These are phyloP conservation scores for Xylaria longipes DNA, from an alignment of 495 filamentous ascomycete species.

Conservation along the genomic window DNA sequence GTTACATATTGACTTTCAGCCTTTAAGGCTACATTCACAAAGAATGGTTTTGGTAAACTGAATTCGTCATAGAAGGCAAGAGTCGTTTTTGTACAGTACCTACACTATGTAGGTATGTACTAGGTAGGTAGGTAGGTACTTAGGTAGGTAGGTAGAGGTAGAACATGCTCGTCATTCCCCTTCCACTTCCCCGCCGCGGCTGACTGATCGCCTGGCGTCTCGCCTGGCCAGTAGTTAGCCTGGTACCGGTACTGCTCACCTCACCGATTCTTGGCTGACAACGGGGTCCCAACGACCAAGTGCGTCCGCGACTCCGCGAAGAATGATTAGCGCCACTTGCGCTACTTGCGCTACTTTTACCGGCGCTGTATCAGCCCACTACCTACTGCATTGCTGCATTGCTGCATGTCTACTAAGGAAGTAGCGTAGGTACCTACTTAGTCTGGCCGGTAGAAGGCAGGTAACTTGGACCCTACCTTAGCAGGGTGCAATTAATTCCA, in stretches of 20 bases:
- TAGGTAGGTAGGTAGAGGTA: neutral
- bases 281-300: neutral
- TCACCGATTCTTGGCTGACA: slow-evolving; percentile 10
- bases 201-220: neutral
- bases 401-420: no score
- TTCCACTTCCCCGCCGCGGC: slow-evolving; percentile 5
- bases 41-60: neutral
- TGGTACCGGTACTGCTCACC: slow-evolving; percentile 8
- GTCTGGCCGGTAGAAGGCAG: neutral
- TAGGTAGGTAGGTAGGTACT: no score
- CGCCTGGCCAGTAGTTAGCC: no score
- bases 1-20: neutral
- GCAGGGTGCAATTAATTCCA: slow-evolving; percentile 15
- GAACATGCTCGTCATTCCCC: neutral
- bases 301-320: neutral
- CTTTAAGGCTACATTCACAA: neutral
- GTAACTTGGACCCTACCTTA: no score
- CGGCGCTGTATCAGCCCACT: slow-evolving; percentile 10
- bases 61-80: neutral
- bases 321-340: slow-evolving; percentile 13
- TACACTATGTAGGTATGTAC: neutral
- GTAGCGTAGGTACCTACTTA: no score
- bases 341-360: slow-evolving; percentile 15
- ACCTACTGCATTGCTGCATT: neutral
- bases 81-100: neutral